A percentile compares a stretch with the other conserved stretches of the same genome.
phyloP scores from a whole-genome alignment of 1,139 yeast genomes.

The Candida dubliniensis region DNA sequence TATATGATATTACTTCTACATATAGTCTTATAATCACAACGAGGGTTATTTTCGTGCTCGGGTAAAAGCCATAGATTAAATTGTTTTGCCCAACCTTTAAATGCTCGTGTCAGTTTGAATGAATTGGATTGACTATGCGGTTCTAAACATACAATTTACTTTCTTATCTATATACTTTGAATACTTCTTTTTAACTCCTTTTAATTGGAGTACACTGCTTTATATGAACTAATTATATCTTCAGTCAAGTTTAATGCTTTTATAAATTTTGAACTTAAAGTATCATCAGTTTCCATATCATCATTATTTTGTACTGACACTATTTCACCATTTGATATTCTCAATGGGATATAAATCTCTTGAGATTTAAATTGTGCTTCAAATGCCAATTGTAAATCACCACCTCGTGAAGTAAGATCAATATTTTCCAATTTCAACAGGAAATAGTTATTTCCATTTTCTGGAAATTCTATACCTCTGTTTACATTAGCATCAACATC shows the following conservation, averaged over 20 bases:
- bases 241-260: conserved; percentile 34
- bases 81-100: conserved; percentile 56
- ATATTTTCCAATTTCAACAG: conserved; percentile 26
- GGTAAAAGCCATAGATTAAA: conserved; percentile 76
- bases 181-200: too few relatives aligned
- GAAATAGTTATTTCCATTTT: conserved; percentile 16
- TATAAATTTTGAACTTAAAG: conserved; percentile 19
- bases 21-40: conserved; percentile 44
- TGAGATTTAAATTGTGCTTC: conserved; percentile 20
- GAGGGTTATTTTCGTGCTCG: conserved; percentile 75
- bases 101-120: conserved; percentile 55
- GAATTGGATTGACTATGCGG: conserved; percentile 60
- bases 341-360: conserved; percentile 21
- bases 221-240: conserved; percentile 23
- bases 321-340: conserved; percentile 34
- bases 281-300: conserved; percentile 24
- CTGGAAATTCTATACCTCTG: background rate
- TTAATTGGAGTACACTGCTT: conserved; percentile 8
- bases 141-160: conserved; percentile 28
- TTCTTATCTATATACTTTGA: conserved; percentile 20
- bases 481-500: background rate
- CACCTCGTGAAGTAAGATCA: conserved; percentile 21
- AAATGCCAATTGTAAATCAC: conserved; percentile 26
- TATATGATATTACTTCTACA: conserved; percentile 49
- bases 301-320: conserved; percentile 3